These are phyloP conservation scores for Penicillium odoratum DNA, from an alignment of 495 filamentous ascomycete genomes.

Conservation along the genomic window DNA sequence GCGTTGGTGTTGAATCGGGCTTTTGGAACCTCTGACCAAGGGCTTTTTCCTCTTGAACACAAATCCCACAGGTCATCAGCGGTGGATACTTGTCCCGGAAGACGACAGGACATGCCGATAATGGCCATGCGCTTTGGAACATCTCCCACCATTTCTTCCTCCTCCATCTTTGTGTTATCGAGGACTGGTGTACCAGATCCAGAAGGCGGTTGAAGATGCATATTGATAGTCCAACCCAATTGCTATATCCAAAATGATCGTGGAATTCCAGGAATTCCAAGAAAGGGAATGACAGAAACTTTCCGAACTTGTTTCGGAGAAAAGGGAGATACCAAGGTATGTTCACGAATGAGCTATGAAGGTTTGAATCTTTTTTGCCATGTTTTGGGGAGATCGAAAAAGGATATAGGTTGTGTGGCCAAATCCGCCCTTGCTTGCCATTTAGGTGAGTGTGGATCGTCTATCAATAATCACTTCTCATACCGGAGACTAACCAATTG, in stretches of 20 bases:
- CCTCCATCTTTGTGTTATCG: background rate
- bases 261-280: background rate
- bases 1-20: constrained; percentile 47
- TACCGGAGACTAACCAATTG: constrained; percentile 11
- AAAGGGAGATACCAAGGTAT: constrained; percentile 4
- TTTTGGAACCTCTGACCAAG: constrained; percentile 27
- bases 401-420: background rate
- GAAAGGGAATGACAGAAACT: background rate
- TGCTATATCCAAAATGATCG: constrained; percentile 14
- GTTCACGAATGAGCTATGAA: constrained; percentile 7
- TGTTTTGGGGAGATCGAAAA: background rate
- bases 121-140: constrained; percentile 40
- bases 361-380: background rate
- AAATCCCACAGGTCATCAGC: constrained; percentile 60
- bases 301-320: background rate
- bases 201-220: constrained; percentile 24
- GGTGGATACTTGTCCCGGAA: constrained; percentile 52
- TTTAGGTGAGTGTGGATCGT: constrained; percentile 5
- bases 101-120: constrained; percentile 49
- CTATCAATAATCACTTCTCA: constrained; percentile 1
- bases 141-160: constrained; percentile 9
- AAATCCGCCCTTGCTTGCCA: constrained; percentile 13
- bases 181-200: constrained; percentile 19
- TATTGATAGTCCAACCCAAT: constrained; percentile 13
- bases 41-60: constrained; percentile 28